Evolutionary conservation across 2,329 filamentous ascomycete genomes (phyloP).

Genomic region (Davidsoniella neocaledoniae): DNA sequence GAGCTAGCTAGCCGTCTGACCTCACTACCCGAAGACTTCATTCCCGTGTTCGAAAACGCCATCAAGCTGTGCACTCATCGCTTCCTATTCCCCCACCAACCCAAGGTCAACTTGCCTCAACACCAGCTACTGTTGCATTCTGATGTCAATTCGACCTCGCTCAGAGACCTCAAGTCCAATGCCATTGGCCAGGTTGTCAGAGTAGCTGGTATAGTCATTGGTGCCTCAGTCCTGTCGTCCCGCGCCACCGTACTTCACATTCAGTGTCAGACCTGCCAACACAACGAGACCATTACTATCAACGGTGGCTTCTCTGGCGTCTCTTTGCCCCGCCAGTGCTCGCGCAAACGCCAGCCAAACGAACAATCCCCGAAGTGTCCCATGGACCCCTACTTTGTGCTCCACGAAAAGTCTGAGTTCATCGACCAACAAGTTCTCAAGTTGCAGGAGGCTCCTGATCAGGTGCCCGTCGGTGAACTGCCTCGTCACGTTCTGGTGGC

Average conservation of each 20-base stretch:
- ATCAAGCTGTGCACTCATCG: conserved; percentile 81
- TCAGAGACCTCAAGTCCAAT: conserved; percentile 81
- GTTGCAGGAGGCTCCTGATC: conserved; percentile 90
- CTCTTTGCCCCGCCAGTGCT: conserved; percentile 66
- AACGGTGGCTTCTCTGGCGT: conserved; percentile 78
- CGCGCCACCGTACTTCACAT: conserved; percentile 80
- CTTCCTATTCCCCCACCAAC: conserved; percentile 71
- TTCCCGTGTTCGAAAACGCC: conserved; percentile 87
- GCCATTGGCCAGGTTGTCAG: conserved; percentile 90
- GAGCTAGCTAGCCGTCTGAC: conserved; percentile 80
- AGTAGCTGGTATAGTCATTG: conserved; percentile 94
- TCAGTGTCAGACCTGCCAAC: conserved; percentile 73
- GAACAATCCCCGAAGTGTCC: conserved; percentile 64
- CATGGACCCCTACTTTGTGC: conserved; percentile 86
- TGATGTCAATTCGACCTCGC: conserved; percentile 75
- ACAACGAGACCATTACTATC: conserved; percentile 53
- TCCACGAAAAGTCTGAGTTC: conserved; percentile 86
- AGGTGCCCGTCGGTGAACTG: conserved; percentile 91
- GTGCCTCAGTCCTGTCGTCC: conserved; percentile 88
- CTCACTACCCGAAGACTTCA: conserved; percentile 80
- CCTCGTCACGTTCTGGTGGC: conserved; percentile 90
- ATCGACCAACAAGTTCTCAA: conserved; percentile 98
- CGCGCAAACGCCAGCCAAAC: conserved; percentile 41
- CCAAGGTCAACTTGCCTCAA: conserved; percentile 55
- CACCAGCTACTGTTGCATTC: conserved; percentile 94